Conservation (phyloP, 768 basidiomycete genomes). For the Filobasidium floriforme region DNA sequence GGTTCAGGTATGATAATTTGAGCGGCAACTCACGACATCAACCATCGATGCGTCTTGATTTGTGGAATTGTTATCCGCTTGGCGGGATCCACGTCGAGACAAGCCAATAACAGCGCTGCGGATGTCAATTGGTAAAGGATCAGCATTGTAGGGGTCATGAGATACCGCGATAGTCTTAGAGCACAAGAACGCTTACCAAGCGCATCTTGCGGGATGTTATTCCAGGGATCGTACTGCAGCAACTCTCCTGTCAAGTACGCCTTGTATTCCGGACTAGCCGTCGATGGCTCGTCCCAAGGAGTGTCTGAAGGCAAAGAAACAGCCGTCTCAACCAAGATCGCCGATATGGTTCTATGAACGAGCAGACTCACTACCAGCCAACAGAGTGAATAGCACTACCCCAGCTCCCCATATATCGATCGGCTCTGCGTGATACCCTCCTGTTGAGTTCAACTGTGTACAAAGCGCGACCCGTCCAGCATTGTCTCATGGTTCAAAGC, state of each 20-base stretch:
- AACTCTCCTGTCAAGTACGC: slow-evolving; percentile 67
- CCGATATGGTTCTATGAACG: neutral
- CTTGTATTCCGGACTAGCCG: slow-evolving; percentile 66
- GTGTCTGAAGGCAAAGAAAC: slow-evolving; percentile 60
- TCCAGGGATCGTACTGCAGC: slow-evolving; percentile 73
- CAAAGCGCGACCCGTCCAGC: neutral
- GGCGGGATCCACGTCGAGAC: slow-evolving; percentile 65
- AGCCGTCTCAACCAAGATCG: neutral
- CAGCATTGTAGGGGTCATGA: neutral
- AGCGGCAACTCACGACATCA: slow-evolving; percentile 52
- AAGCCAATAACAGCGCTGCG: slow-evolving; percentile 64
- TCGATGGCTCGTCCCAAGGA: slow-evolving; percentile 92
- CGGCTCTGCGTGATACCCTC: slow-evolving; percentile 78
- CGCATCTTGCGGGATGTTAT: slow-evolving; percentile 53
- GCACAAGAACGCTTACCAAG: slow-evolving; percentile 51
- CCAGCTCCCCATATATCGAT: slow-evolving; percentile 95
- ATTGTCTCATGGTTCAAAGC: no score
- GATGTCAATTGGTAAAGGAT: slow-evolving; percentile 1
- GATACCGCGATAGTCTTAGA: neutral
- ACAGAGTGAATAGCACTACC: slow-evolving; percentile 82
- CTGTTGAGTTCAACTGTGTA: slow-evolving; percentile 57
- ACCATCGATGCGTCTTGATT: slow-evolving; percentile 64
- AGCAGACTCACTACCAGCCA: slow-evolving; percentile 65
- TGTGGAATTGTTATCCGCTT: slow-evolving; percentile 60
- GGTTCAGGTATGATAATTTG: neutral